Evolutionary conservation across 768 basidiomycete species (phyloP).

Genomic region (Leucocoprinus leucothites): DNA sequence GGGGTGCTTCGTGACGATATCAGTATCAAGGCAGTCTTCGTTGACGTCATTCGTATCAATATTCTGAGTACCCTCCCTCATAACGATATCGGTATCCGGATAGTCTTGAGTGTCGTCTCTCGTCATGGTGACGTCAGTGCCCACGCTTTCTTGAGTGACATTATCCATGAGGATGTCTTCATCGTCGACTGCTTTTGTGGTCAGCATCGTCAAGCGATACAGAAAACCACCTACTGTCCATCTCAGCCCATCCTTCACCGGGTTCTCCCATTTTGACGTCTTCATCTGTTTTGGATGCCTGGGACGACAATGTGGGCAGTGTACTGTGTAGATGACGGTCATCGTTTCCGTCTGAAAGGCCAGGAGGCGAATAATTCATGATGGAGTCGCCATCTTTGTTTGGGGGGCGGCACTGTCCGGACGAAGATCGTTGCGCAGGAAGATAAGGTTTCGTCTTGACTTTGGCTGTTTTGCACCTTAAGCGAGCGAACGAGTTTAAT

Average conservation of each 20-base stretch:
- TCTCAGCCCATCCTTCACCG: slow-evolving; percentile 3
- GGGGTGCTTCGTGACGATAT: too few species aligned
- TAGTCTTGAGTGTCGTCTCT: neutral
- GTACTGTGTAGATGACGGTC: too few species aligned
- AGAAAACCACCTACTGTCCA: neutral
- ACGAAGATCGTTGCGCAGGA: neutral
- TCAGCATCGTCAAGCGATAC: neutral
- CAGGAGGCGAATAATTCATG: neutral
- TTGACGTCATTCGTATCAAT: too few species aligned
- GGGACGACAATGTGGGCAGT: too few species aligned
- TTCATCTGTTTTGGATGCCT: neutral
- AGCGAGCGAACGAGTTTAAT: too few species aligned
- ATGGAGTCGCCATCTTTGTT: neutral
- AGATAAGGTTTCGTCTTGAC: too few species aligned
- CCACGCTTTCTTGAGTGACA: too few species aligned
- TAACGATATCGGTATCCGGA: neutral
- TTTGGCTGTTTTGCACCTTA: too few species aligned
- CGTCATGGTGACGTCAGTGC: too few species aligned
- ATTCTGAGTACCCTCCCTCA: neutral
- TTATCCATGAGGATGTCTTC: neutral
- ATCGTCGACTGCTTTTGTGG: neutral
- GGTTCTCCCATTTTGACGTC: slow-evolving; percentile 2
- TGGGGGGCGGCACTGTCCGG: neutral
- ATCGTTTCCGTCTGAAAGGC: neutral
- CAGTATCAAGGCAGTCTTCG: too few species aligned